Conservation (phyloP, 805 yeast species). For the Wickerhamiella vanderwaltii region DNA sequence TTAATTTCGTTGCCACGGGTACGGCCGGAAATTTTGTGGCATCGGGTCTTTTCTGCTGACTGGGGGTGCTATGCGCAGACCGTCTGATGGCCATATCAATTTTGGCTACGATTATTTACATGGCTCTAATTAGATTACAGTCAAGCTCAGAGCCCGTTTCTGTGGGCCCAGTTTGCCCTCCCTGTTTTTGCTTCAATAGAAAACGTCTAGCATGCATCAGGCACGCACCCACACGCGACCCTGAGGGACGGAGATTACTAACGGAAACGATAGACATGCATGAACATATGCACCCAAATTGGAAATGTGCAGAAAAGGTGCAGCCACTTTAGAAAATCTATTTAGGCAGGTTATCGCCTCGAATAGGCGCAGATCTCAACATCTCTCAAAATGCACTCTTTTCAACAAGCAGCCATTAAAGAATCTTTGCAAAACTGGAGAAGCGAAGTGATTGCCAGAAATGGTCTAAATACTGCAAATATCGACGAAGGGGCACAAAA, state of each 20-base stretch:
- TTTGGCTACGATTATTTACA: too few relatives aligned
- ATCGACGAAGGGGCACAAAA: conserved; percentile 22
- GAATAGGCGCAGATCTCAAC: neutral
- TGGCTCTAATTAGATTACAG: too few relatives aligned
- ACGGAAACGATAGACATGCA: conserved; percentile 7
- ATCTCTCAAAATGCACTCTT: neutral
- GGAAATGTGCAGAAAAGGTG: conserved; percentile 6
- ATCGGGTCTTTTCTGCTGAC: neutral
- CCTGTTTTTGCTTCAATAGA: too few relatives aligned
- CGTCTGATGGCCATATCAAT: too few relatives aligned
- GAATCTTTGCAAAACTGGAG: conserved; percentile 5
- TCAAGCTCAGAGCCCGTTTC: too few relatives aligned
- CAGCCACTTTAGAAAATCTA: conserved; percentile 7
- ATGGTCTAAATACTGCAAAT: conserved; percentile 20
- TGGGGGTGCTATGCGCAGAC: too few relatives aligned
- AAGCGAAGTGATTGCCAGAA: conserved; percentile 2
- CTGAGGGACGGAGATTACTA: neutral
- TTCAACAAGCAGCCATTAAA: conserved; percentile 6
- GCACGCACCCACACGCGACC: too few relatives aligned
- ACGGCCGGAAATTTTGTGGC: neutral
- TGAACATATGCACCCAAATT: conserved; percentile 10
- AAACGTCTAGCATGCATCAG: too few relatives aligned
- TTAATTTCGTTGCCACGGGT: neutral
- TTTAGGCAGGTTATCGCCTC: neutral
- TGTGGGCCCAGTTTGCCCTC: too few relatives aligned